A percentile compares a stretch with the other conserved stretches of the same genome.
phyloP scores from a whole-genome alignment of 345 rosid genomes.

The Populus nigra region DNA sequence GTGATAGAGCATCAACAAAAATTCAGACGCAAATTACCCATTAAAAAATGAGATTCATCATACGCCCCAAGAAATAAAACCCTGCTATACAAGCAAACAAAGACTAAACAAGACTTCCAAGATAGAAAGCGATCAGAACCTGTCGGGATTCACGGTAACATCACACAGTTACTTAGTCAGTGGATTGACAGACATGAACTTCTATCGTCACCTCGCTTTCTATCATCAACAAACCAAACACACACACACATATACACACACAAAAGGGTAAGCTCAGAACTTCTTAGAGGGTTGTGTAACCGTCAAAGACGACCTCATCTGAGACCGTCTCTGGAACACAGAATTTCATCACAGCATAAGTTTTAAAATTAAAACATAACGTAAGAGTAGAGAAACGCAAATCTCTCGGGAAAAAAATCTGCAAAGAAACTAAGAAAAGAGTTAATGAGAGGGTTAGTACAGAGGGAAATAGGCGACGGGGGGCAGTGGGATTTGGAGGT shows the following conservation, averaged over 20 bases:
- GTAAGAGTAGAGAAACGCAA: neutral
- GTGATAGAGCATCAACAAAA: conserved; percentile 47
- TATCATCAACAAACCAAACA: neutral
- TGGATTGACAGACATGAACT: conserved; percentile 54
- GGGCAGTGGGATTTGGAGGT: no score
- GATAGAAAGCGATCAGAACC: conserved; percentile 47
- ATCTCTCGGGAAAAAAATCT: rapidly evolving
- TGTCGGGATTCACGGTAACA: conserved; percentile 52
- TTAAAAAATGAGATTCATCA: conserved; percentile 35
- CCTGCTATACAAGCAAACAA: no score
- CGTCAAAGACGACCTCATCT: conserved; percentile 26
- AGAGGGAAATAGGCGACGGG: rapidly evolving
- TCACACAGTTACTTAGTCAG: conserved; percentile 41
- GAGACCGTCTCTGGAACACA: conserved; percentile 40
- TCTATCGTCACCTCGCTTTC: conserved; percentile 48
- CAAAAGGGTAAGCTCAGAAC: conserved; percentile 42
- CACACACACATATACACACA: neutral
- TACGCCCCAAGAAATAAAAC: conserved; percentile 5
- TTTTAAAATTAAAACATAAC: neutral
- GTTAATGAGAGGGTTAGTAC: neutral
- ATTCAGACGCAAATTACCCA: conserved; percentile 58
- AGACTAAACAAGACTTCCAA: neutral
- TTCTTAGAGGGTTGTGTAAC: conserved; percentile 63
- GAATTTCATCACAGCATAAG: conserved; percentile 33
- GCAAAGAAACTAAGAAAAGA: neutral